phyloP scores from a whole-genome alignment of 2,329 filamentous ascomycete species.

The Xylaria arbuscula region DNA sequence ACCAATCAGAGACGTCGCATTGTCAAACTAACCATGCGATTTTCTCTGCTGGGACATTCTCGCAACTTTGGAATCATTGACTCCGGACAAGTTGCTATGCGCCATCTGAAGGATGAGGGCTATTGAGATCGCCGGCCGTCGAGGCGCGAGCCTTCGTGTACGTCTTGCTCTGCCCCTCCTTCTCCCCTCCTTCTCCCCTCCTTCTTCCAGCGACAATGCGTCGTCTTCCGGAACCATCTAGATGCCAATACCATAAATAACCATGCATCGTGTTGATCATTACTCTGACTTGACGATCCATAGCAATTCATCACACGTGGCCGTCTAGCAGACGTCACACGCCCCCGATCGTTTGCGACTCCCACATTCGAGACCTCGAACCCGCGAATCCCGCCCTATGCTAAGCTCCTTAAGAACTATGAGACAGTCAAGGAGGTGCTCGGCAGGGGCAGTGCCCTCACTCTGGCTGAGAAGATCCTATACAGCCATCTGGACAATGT shows the following conservation, averaged over 20 bases:
- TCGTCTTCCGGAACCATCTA: neutral
- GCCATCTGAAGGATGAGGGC: constrained; percentile 50
- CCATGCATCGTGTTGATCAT: neutral
- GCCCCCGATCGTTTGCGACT: constrained; percentile 50
- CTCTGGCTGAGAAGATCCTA: constrained; percentile 96
- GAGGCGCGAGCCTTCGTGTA: constrained; percentile 49
- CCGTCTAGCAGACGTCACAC: constrained; percentile 41
- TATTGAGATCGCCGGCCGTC: constrained; percentile 49
- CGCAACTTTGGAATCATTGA: constrained; percentile 5
- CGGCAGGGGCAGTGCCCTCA: constrained; percentile 69
- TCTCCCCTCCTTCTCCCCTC: neutral
- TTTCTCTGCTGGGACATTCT: constrained; percentile 36
- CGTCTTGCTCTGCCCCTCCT: constrained; percentile 16
- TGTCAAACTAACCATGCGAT: constrained; percentile 38
- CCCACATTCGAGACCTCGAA: constrained; percentile 49
- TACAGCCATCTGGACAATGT: constrained; percentile 93
- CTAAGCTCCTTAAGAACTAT: constrained; percentile 71
- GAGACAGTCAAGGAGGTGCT: constrained; percentile 69
- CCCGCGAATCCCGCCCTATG: constrained; percentile 74
- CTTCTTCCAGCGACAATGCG: constrained; percentile 5
- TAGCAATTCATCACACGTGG: constrained; percentile 46
- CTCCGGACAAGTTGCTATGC: constrained; percentile 48
- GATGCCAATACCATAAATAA: neutral
- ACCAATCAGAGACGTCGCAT: constrained; percentile 45
- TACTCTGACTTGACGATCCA: neutral